Base-by-base conservation (phyloP, 495 filamentous ascomycete species). In the Podospora tetraspora region DNA sequence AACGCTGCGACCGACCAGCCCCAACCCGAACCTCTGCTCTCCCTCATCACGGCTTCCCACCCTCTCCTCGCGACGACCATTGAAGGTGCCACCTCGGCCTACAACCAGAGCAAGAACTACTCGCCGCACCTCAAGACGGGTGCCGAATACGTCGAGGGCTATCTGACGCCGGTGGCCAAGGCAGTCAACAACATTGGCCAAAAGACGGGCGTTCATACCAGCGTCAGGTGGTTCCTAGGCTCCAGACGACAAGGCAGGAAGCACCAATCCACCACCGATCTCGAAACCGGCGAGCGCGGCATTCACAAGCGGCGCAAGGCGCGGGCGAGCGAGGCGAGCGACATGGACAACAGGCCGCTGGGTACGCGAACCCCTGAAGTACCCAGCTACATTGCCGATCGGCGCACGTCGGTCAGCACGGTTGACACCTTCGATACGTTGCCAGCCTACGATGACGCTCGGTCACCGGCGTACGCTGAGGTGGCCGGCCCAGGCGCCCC, bases 91-190 rank as follows among this genome's bases (percentile, higher is more conserved):
- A 82, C 93, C 1, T 90, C 90, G 30, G 91, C 91, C 3, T 98
- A 97, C 74, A 86, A 88, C 32, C 87, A 84, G 5, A 90, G 90
- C 21, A 97, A 98, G 77, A 90, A 90, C 25, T 95, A 95, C 74
- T 93, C 91, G 6, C 92, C 93, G 0, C 86, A 90, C 3, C 90
- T 97, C 78, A 92, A 90, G 72, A 89, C 90, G 57, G 85, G 91
- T 69, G 92, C 91, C 56, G 92, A 96, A 73, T 91, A 92, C 70
- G 87, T 97, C 30, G 94, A 97, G 77, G 88, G 90, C 43, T 92
- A 88, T 70, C 88, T 97, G 43, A 89, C 88, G 1, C 93, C 92
- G 3, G 87, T 97, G 32, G 91, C 89, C 60, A 92, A 89, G 72
- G 92, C 91, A 1, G 91, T 96, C 2, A 88, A 89, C n/a, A 89